Evolutionary conservation across 2,329 filamentous ascomycete genomes (phyloP), one percentile per base, ranked within the genome.

Genomic region (Epichloe hybrida): DNA sequence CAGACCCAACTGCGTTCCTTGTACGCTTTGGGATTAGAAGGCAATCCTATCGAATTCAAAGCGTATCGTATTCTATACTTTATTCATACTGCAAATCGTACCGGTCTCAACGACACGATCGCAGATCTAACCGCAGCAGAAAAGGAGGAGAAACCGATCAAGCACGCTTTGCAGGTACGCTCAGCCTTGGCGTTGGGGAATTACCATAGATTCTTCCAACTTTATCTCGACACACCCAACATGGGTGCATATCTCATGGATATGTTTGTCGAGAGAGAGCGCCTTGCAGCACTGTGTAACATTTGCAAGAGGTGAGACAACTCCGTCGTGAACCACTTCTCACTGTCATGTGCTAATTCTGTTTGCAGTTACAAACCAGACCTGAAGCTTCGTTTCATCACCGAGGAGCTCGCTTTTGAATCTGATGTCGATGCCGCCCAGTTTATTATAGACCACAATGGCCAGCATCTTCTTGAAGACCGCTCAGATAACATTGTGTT

Each of bases 11-110:
- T 98, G 65, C 88, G 88, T 69, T 88, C 86, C 58, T 75, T 98
- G 62, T 97, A 98, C 71, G 80, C 81, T 67, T 80, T 88, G 72
- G 86, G 87, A 59, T 74, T 95, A 66, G 88, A 88, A 64, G 93
- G 91, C 62, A 89, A 90, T 69, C 82, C 87, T 64, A 83, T 87
- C 72, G 93, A 98, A 71, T 98, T 98, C 73, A 93, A 93, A 80
- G 93, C 91, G 57, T 98, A 98, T 76, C 91, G 93, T 80, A 96
- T 98, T 72, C 78, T 98, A 66, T 98, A 98, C 80, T 95, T 95
- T 75, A 93, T 98, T 71, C 90, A 97, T 70, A 97, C 93, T 63
- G 90, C 89, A 77, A 98, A 97, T 73, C 89, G 88, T 72, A 90
- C 88, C 71, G 90, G 91, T 71, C 85, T 98, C 79, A 97, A 96